Conservation (phyloP, 2,329 filamentous ascomycete genomes). For the Calonectria crousiana region DNA sequence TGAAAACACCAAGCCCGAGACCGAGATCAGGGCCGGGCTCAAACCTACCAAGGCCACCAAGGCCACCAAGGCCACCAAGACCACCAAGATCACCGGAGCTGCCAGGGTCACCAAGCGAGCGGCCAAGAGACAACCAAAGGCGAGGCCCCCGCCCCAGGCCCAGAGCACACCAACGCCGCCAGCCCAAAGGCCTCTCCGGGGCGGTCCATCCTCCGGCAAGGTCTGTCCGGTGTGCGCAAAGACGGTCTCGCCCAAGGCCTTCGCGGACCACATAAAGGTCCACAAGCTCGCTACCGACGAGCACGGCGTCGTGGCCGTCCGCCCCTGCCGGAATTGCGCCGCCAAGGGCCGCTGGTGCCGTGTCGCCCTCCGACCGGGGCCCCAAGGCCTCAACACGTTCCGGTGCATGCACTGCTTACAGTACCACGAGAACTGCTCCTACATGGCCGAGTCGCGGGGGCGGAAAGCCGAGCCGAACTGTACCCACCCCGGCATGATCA, state of each 20-base stretch:
- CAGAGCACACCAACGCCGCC: neutral
- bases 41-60: neutral
- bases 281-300: neutral
- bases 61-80: neutral
- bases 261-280: slow-evolving; percentile 6
- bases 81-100: neutral
- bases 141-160: neutral
- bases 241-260: neutral
- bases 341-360: neutral
- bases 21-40: neutral
- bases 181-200: neutral
- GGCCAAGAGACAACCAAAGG: neutral
- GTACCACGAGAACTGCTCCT: slow-evolving; percentile 12
- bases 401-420: slow-evolving; percentile 1
- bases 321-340: neutral
- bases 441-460: neutral
- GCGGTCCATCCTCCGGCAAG: neutral
- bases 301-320: neutral
- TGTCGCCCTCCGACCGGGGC: neutral
- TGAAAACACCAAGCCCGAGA: neutral
- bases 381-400: neutral
- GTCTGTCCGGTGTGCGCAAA: neutral
- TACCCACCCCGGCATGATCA: neutral
- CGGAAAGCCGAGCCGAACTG: no score
- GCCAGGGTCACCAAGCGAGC: neutral